These are phyloP conservation scores for Lactarius sanguifluus DNA, from an alignment of 768 basidiomycete genomes.

Conservation along the genomic window DNA sequence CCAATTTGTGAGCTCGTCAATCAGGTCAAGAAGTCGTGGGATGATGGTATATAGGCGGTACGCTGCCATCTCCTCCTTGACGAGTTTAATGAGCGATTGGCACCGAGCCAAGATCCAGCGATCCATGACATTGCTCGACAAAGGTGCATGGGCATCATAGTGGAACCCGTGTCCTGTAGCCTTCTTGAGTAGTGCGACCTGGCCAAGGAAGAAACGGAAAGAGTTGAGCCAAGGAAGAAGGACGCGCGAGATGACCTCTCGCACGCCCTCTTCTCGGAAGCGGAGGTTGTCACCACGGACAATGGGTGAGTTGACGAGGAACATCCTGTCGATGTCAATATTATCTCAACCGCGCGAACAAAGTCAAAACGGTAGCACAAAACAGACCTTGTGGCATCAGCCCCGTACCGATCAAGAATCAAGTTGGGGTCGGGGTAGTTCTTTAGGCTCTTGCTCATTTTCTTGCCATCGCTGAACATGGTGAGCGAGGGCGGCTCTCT, in stretches of 20 bases:
- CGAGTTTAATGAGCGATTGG: conserved; percentile 90
- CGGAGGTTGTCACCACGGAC: conserved; percentile 96
- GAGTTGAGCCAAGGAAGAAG: conserved; percentile 98
- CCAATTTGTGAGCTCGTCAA: conserved; percentile 98
- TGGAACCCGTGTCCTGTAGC: conserved; percentile 71
- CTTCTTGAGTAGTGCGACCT: conserved; percentile 84
- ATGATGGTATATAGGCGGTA: conserved; percentile 98
- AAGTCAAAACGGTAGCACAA: background rate
- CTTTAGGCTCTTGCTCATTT: conserved; percentile 97
- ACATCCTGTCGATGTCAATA: conserved; percentile 60
- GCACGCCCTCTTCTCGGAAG: conserved; percentile 97
- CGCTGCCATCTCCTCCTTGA: conserved; percentile 93
- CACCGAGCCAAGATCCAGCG: conserved; percentile 98
- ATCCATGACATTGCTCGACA: conserved; percentile 95
- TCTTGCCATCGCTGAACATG: conserved; percentile 82
- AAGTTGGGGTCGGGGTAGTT: conserved; percentile 97
- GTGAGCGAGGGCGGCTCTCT: background rate
- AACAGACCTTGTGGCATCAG: conserved; percentile 84
- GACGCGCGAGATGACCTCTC: conserved; percentile 94
- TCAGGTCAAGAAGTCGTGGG: conserved; percentile 85
- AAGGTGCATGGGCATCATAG: conserved; percentile 83
- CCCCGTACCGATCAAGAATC: conserved; percentile 88
- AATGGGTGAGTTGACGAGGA: conserved; percentile 98
- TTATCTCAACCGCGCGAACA: background rate
- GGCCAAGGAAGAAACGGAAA: conserved; percentile 98